Evolutionary conservation across 2,329 filamentous ascomycete genomes (phyloP).

Genomic region (Chalaropsis thielavioides): DNA sequence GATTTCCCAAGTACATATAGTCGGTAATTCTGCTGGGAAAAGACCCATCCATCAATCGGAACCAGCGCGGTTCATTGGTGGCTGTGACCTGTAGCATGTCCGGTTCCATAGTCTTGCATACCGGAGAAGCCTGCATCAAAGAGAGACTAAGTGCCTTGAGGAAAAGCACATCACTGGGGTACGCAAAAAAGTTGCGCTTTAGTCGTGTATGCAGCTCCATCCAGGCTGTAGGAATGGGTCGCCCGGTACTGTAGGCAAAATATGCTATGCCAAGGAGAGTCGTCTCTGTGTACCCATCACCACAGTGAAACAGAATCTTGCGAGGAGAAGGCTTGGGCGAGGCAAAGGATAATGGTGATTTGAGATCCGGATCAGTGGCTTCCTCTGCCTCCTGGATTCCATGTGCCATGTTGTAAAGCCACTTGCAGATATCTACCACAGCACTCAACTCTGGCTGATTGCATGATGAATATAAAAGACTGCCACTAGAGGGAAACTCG

Average conservation of each 20-base stretch:
- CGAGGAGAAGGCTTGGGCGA: constrained; percentile 29
- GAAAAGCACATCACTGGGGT: constrained; percentile 75
- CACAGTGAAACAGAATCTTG: constrained; percentile 80
- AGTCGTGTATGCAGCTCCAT: constrained; percentile 66
- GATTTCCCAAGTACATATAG: constrained; percentile 93
- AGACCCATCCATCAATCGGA: constrained; percentile 72
- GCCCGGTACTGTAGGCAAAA: constrained; percentile 78
- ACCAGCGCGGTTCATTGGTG: constrained; percentile 60
- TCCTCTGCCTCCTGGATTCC: constrained; percentile 29
- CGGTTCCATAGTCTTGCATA: constrained; percentile 22
- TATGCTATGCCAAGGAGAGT: constrained; percentile 82
- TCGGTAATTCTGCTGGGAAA: constrained; percentile 77
- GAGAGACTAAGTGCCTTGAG: constrained; percentile 63
- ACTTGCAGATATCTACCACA: constrained; percentile 73
- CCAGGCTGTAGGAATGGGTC: constrained; percentile 74
- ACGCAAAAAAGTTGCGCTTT: constrained; percentile 88
- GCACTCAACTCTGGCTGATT: constrained; percentile 70
- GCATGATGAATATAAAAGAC: constrained; percentile 71
- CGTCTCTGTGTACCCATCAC: constrained; percentile 91
- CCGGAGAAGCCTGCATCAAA: constrained; percentile 57
- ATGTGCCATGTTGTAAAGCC: constrained; percentile 75
- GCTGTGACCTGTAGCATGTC: constrained; percentile 22
- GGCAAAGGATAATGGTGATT: constrained; percentile 20
- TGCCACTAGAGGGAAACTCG: constrained; percentile 90
- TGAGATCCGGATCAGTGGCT: neutral